These are phyloP conservation scores for Calvatia gigantea DNA, from an alignment of 768 basidiomycete species.

Conservation along the genomic window DNA sequence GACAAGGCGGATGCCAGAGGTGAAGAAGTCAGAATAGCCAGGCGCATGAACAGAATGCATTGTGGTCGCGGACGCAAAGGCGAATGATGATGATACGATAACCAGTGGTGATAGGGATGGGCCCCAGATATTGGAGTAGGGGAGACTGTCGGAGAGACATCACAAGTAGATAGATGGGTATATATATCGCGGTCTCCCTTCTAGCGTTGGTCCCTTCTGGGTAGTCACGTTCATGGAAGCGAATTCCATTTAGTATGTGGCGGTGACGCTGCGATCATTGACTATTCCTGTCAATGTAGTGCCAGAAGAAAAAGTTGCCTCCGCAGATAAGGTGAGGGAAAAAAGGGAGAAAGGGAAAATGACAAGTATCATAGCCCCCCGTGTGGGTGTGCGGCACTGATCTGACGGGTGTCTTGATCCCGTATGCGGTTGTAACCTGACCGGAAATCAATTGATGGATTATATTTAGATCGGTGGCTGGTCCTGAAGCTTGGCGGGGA, in stretches of 20 bases:
- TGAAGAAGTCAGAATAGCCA: conserved; percentile 46
- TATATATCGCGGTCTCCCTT: background rate
- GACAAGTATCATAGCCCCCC: conserved; percentile 3
- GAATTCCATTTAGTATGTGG: background rate
- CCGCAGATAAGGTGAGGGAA: background rate
- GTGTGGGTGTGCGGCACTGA: conserved; percentile 1
- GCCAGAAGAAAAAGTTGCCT: no score
- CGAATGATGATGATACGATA: background rate
- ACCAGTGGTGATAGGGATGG: conserved; percentile 9
- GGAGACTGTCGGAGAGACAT: background rate
- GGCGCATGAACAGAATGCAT: conserved; percentile 15
- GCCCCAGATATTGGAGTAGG: background rate
- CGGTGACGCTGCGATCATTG: conserved; percentile 28
- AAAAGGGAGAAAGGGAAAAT: background rate
- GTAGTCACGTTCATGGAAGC: conserved; percentile 1
- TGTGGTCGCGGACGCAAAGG: background rate
- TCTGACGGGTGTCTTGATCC: conserved; percentile 4
- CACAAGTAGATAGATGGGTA: no score
- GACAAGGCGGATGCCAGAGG: conserved; percentile 41
- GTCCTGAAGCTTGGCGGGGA: background rate
- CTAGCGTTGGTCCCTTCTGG: conserved; percentile 9
- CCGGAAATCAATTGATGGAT: background rate
- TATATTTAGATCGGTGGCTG: background rate
- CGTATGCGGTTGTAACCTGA: background rate
- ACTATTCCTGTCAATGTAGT: no score